phyloP scores from a whole-genome alignment of 2,329 filamentous ascomycete genomes.

The Fusarium udum region DNA sequence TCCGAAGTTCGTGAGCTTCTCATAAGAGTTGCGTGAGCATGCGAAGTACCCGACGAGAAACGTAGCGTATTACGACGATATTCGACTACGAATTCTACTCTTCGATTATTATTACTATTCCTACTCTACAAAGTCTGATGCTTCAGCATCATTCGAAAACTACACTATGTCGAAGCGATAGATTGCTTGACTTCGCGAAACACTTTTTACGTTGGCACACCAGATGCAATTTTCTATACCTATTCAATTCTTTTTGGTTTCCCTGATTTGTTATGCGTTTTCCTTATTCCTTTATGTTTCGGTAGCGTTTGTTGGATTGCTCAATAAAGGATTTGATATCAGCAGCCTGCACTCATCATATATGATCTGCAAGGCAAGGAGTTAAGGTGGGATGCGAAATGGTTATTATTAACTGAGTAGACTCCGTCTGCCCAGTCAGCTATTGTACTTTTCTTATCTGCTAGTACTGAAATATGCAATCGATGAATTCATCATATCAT shows the following conservation, averaged over 20 bases:
- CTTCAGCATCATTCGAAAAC: neutral
- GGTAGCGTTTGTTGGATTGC: constrained; percentile 4
- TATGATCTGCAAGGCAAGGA: constrained; percentile 27
- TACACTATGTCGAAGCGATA: neutral
- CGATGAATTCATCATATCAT: constrained; percentile 27
- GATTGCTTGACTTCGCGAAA: neutral
- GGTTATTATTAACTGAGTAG: constrained; percentile 30
- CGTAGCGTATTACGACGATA: neutral
- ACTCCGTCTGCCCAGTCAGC: neutral
- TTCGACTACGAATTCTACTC: neutral
- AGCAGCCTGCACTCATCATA: constrained; percentile 13
- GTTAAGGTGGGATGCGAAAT: constrained; percentile 33
- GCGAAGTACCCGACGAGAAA: neutral
- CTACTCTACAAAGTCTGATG: neutral
- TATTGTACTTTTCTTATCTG: constrained; percentile 17
- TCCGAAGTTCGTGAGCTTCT: constrained; percentile 95
- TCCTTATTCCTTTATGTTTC: neutral
- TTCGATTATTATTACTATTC: neutral
- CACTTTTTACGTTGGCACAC: constrained; percentile 27
- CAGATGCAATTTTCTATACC: constrained; percentile 30
- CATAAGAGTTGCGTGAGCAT: constrained; percentile 34
- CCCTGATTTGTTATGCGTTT: constrained; percentile 10
- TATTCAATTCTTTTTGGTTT: neutral
- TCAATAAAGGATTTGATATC: constrained; percentile 9
- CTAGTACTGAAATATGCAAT: constrained; percentile 35